Conservation (phyloP, 2,329 filamentous ascomycete genomes). For the Fusarium veterinarium region DNA sequence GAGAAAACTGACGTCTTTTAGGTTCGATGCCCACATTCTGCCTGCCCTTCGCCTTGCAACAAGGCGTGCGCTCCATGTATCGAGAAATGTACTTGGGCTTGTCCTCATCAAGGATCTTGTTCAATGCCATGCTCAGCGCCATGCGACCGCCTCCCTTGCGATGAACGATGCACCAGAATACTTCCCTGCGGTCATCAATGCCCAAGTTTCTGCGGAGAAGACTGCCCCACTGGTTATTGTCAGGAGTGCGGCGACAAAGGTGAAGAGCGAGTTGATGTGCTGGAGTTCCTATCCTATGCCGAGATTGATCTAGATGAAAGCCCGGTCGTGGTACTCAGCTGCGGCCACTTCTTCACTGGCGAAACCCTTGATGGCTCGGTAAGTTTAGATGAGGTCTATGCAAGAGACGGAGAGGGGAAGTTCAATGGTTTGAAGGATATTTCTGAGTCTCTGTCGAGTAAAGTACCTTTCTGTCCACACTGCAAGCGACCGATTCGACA, state of each 20-base stretch:
- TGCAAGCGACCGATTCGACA: no score
- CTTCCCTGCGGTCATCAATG: constrained; percentile 71
- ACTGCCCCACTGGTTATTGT: constrained; percentile 67
- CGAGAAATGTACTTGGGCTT: constrained; percentile 61
- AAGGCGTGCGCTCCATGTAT: constrained; percentile 71
- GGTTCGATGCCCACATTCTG: constrained; percentile 66
- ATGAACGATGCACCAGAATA: constrained; percentile 63
- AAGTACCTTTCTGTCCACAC: no score
- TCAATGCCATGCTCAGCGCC: constrained; percentile 71
- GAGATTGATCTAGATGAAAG: constrained; percentile 67
- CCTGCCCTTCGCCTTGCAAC: constrained; percentile 63
- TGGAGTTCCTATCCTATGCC: constrained; percentile 62
- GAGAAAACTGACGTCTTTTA: not conserved
- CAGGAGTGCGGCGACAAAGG: constrained; percentile 62
- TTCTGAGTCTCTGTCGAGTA: no score
- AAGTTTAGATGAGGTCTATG: no score
- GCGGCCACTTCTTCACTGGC: constrained; percentile 71
- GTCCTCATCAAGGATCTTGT: constrained; percentile 63
- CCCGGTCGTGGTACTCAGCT: constrained; percentile 70
- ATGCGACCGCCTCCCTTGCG: constrained; percentile 73
- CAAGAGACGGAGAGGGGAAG: no score
- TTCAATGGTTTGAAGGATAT: no score
- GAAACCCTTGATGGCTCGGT: constrained; percentile 63
- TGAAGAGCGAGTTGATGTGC: constrained; percentile 63
- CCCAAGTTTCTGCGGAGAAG: constrained; percentile 72